phyloP scores from a whole-genome alignment of 768 basidiomycete species.

The Paxillus rubicundulus region DNA sequence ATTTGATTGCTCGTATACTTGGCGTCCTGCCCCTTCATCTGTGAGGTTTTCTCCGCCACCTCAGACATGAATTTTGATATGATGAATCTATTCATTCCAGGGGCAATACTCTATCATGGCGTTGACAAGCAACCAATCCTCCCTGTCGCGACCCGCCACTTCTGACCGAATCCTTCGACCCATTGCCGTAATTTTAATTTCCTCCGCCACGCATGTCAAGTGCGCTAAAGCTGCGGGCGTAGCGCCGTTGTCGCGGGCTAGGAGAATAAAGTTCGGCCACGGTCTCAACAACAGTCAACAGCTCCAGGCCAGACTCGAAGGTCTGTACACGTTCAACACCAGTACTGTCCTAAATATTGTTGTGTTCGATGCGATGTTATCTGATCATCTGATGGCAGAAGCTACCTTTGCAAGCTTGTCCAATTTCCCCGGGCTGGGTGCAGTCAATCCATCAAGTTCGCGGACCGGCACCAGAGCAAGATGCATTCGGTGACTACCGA shows the following conservation, averaged over 20 bases:
- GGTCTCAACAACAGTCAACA: too few relatives aligned
- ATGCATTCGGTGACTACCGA: too few relatives aligned
- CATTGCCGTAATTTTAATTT: background rate
- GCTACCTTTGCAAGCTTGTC: background rate
- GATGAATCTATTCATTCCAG: background rate
- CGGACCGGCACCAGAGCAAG: too few relatives aligned
- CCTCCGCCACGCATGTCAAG: background rate
- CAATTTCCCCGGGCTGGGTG: background rate
- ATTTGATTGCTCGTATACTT: too few relatives aligned
- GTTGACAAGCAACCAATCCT: too few relatives aligned
- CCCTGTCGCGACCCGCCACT: background rate
- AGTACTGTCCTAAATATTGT: too few relatives aligned
- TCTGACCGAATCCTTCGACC: background rate
- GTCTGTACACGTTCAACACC: too few relatives aligned
- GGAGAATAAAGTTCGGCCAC: too few relatives aligned
- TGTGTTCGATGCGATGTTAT: too few relatives aligned
- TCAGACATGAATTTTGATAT: background rate
- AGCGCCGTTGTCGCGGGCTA: conserved; percentile 8
- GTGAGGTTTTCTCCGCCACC: background rate
- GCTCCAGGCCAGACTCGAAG: too few relatives aligned
- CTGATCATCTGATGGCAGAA: background rate
- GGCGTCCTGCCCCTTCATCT: background rate
- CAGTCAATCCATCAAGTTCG: background rate
- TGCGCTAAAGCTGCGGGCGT: conserved; percentile 6
- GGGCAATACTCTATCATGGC: background rate